These are phyloP conservation scores for Dichomitus squalens DNA, from an alignment of 1,284 basidiomycete species.

Conservation along the genomic window DNA sequence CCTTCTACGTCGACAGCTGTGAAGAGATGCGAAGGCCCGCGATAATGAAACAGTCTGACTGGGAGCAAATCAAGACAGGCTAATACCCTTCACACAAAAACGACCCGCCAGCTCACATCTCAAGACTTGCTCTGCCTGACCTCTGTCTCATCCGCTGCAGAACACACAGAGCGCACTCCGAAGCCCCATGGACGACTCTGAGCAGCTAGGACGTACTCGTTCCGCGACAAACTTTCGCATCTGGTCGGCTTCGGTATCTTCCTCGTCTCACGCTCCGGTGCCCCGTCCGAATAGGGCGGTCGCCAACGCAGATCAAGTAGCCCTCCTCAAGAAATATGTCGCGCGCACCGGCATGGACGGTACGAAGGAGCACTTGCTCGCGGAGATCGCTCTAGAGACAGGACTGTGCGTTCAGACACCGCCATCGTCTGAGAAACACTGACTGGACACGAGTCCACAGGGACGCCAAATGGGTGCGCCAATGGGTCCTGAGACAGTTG, in stretches of 20 bases:
- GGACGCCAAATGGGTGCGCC: constrained; percentile 25
- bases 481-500: constrained; percentile 25
- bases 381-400: constrained; percentile 18
- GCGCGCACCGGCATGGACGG: constrained; percentile 13
- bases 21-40: background rate
- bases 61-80: background rate
- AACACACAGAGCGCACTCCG: too few species aligned
- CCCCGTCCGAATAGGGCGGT: constrained; percentile 13
- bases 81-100: background rate
- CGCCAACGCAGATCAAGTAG: constrained; percentile 20
- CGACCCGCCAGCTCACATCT: background rate
- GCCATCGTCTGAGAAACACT: background rate
- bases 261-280: background rate
- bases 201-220: background rate
- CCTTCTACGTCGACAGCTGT: background rate
- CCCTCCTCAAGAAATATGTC: constrained; percentile 15
- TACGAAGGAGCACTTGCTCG: constrained; percentile 20
- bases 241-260: background rate
- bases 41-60: background rate
- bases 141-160: background rate
- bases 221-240: background rate
- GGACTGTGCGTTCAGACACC: constrained; percentile 23
- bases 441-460: constrained; percentile 6
- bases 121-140: background rate
- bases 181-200: background rate